phyloP scores from a whole-genome alignment of 345 rosid genomes.

The Punica granatum region DNA sequence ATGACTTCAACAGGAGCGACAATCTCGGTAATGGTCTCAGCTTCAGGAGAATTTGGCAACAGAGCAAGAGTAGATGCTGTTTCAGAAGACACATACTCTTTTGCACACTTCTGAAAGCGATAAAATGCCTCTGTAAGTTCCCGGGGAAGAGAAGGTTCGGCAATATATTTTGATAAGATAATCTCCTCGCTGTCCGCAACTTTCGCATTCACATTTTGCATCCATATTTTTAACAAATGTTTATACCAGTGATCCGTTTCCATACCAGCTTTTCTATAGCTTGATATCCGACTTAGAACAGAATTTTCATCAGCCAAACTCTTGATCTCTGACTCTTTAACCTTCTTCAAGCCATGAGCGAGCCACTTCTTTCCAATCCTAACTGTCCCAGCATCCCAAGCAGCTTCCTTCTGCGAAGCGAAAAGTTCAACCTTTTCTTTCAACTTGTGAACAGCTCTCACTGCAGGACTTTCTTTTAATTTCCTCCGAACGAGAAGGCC shows the following conservation, averaged over 20 bases:
- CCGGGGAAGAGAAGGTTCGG: conserved; percentile 68
- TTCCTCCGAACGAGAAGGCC: conserved; percentile 56
- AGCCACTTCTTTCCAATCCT: conserved; percentile 87
- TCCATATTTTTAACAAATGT: conserved; percentile 58
- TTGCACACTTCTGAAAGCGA: conserved; percentile 54
- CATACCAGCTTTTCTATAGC: conserved; percentile 78
- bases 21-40: conserved; percentile 35
- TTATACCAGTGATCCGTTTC: conserved; percentile 93
- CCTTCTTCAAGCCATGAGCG: conserved; percentile 82
- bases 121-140: conserved; percentile 67
- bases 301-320: conserved; percentile 61
- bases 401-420: conserved; percentile 67
- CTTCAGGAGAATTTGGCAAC: conserved; percentile 32
- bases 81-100: conserved; percentile 71
- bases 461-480: conserved; percentile 50
- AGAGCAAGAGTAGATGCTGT: conserved; percentile 54
- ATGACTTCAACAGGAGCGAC: conserved; percentile 63
- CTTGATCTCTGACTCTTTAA: conserved; percentile 88
- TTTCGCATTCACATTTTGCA: conserved; percentile 53
- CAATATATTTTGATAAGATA: conserved; percentile 58
- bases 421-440: conserved; percentile 70
- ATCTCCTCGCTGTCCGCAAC: conserved; percentile 45
- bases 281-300: conserved; percentile 56
- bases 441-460: conserved; percentile 72
- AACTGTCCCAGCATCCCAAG: conserved; percentile 67